phyloP scores from a whole-genome alignment of 768 basidiomycete genomes.

The Hypholoma sublateritium region DNA sequence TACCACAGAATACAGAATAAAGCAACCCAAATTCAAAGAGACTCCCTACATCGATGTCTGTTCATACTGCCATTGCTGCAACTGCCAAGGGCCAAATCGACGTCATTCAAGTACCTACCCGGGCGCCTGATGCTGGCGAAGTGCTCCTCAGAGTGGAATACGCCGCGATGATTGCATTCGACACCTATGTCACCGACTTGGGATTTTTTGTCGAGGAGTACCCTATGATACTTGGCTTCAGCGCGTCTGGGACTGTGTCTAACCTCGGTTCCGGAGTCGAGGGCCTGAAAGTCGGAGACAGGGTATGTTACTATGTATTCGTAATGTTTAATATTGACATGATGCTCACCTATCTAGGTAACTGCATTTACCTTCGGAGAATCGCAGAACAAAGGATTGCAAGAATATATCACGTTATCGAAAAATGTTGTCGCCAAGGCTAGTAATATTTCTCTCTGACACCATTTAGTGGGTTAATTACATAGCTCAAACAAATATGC shows the following conservation, averaged over 20 bases:
- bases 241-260: constrained; percentile 36
- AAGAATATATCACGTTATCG: constrained; percentile 34
- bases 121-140: constrained; percentile 32
- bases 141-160: constrained; percentile 42
- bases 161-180: constrained; percentile 38
- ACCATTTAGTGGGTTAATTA: neutral
- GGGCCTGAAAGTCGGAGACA: constrained; percentile 37
- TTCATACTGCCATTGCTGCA: constrained; percentile 42
- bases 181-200: constrained; percentile 37
- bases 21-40: too few relatives aligned
- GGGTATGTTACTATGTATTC: constrained; percentile 31
- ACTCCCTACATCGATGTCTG: constrained; percentile 27
- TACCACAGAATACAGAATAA: too few relatives aligned
- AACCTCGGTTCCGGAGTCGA: constrained; percentile 34
- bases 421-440: constrained; percentile 37
- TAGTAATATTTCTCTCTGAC: neutral
- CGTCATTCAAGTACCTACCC: constrained; percentile 34
- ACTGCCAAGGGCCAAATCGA: constrained; percentile 34
- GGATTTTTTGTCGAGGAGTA: constrained; percentile 29
- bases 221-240: constrained; percentile 38
- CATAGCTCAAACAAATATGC: too few relatives aligned
- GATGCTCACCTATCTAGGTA: constrained; percentile 13
- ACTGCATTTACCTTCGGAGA: constrained; percentile 27
- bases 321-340: neutral
- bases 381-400: constrained; percentile 31